Evolutionary conservation across 2,329 filamentous ascomycete species (phyloP).

Genomic region (Botrytis hyacinthi): DNA sequence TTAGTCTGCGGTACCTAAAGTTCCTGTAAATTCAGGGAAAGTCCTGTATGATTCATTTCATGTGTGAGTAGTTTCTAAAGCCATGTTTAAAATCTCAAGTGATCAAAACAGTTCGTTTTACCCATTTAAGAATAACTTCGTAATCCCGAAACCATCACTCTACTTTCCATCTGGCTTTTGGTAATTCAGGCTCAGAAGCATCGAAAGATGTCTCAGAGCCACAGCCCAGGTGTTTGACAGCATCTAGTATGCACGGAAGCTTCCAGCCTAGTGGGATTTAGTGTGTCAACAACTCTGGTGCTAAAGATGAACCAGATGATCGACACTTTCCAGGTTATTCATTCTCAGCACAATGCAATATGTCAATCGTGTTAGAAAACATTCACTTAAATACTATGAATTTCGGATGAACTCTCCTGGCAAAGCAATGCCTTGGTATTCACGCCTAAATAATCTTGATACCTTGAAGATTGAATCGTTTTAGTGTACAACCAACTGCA

Average conservation of each 20-base stretch:
- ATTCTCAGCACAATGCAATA: slow-evolving; percentile 29
- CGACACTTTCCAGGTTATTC: slow-evolving; percentile 34
- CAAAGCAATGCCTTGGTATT: neutral
- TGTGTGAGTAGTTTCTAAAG: slow-evolving; percentile 62
- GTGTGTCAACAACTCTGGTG: slow-evolving; percentile 43
- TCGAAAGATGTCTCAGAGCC: neutral
- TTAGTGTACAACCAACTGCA: slow-evolving; percentile 51
- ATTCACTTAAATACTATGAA: slow-evolving; percentile 27
- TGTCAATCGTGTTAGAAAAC: slow-evolving; percentile 31
- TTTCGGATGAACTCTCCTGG: neutral
- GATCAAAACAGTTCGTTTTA: slow-evolving; percentile 56
- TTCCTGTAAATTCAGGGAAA: slow-evolving; percentile 47
- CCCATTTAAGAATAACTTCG: slow-evolving; percentile 60
- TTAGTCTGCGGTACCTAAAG: neutral
- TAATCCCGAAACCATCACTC: slow-evolving; percentile 62
- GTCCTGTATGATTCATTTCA: slow-evolving; percentile 52
- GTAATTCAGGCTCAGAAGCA: too few species aligned
- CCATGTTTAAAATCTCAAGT: slow-evolving; percentile 51
- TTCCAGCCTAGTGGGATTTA: slow-evolving; percentile 29
- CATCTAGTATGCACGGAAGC: neutral
- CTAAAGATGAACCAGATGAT: slow-evolving; percentile 42
- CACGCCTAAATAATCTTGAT: slow-evolving; percentile 46
- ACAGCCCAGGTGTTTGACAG: neutral
- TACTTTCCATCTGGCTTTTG: slow-evolving; percentile 53
- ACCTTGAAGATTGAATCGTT: slow-evolving; percentile 44